Evolutionary conservation across 139 green algal genomes (phyloP), one percentile per base, ranked within the genome.

Genomic region (Chlorella sp.): DNA sequence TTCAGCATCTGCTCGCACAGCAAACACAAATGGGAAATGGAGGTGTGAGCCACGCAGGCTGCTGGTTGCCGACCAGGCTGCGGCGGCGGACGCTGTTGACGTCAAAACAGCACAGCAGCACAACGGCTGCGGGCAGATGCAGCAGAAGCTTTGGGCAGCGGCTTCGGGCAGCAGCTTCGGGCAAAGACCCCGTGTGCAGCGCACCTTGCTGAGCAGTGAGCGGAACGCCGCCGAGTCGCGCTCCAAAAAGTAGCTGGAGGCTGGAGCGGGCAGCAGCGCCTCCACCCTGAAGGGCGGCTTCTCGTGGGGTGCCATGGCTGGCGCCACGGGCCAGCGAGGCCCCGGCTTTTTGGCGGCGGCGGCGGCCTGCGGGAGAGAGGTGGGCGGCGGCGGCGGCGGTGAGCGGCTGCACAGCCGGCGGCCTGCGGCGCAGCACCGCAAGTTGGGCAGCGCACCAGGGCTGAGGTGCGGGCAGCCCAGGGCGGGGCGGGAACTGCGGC

Each of bases 141-240:
- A 13, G 67, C 68, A 30, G 36, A 36, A 51, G 68, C 68, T 16
- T 36, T 7, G 68, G 6, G 3, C 17, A 47, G 72, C 72, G 21
- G 30, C 70, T 51, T 76, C n/a, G 38, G 44, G 44, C 44, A 17
- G 44, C 44, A 55, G 44, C 44, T 55, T 7, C 7, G 51, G 11
- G 2, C 11, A 60, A 60, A 2, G 15, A 15, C 51, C 51, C 44
- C 11, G 11, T 16, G 23, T 63, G 25, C 21, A 30, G 28, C 81
- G 12, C 41, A 83, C 80, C 75, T 88, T 86, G 17, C 64, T 39
- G 21, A 91, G 34, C 60, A 91, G 62, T 0, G 20, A 47, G 23
- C 84, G 36, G 64, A 91, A 91, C 11, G 86, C 86, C 12, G 86
- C 86, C 16, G 39, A 70, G 55, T 91, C 88, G 7, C 86, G 51